A percentile compares a stretch with the other conserved stretches of the same genome.
Evolutionary conservation across 2,329 filamentous ascomycete species (phyloP).

Genomic region (Diplodia intermedia): DNA sequence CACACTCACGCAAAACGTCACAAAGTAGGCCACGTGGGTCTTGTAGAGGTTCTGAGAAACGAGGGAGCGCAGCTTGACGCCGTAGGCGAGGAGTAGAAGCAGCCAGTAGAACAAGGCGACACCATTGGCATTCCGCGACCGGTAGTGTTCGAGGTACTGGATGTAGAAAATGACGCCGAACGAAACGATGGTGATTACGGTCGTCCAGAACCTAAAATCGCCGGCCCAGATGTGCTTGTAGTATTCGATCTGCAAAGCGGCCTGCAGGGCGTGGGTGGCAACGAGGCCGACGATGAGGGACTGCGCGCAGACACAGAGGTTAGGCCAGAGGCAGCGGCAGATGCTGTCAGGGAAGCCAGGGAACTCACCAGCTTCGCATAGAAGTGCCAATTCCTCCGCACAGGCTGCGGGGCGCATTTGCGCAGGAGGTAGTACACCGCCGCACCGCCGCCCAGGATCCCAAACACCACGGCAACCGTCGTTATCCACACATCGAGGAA

Average conservation of each 20-base stretch:
- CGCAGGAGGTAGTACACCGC: slow-evolving; percentile 81
- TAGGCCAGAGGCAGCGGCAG: background rate
- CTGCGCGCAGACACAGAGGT: slow-evolving; percentile 46
- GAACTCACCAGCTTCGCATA: slow-evolving; percentile 84
- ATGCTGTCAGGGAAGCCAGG: background rate
- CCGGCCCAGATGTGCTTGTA: slow-evolving; percentile 74
- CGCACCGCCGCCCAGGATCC: slow-evolving; percentile 75
- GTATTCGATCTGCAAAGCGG: slow-evolving; percentile 75
- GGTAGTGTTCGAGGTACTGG: slow-evolving; percentile 86
- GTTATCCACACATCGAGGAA: slow-evolving; percentile 93
- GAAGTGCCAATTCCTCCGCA: slow-evolving; percentile 89
- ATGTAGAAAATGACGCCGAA: slow-evolving; percentile 76
- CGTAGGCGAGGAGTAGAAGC: slow-evolving; percentile 77
- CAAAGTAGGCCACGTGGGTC: slow-evolving; percentile 74
- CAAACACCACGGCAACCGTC: slow-evolving; percentile 73
- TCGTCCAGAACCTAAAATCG: slow-evolving; percentile 88
- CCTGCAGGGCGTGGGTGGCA: slow-evolving; percentile 72
- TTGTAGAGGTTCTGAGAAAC: slow-evolving; percentile 77
- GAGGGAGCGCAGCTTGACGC: slow-evolving; percentile 84
- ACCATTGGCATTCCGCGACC: slow-evolving; percentile 83
- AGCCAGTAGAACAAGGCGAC: slow-evolving; percentile 94
- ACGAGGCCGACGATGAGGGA: slow-evolving; percentile 71
- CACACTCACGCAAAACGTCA: slow-evolving; percentile 74
- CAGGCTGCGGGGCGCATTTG: slow-evolving; percentile 69
- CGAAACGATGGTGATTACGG: slow-evolving; percentile 73